Evolutionary conservation across 2,329 filamentous ascomycete species (phyloP), one percentile per base, ranked within the genome.

Genomic region (Cladosporium colombiae): DNA sequence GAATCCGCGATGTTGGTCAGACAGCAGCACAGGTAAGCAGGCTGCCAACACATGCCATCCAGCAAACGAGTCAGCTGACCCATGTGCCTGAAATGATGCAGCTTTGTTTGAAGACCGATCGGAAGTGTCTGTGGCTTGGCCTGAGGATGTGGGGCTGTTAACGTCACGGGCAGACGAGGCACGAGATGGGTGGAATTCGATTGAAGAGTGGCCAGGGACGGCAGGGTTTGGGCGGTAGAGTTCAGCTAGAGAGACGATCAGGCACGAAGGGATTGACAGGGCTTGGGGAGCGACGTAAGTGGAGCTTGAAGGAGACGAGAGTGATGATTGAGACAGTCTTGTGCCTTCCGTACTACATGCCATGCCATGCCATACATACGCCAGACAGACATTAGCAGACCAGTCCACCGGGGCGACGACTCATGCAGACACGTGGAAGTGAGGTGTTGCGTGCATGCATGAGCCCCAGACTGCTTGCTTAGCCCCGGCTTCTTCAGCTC

Each of bases 201-300:
- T 46, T 46, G n/a, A 46, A 46, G 40, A 46, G 40, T 46, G 6
- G 27, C 52, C 52, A 55, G 52, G 52, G 52, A 31, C 25, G 52
- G 52, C 52, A 55, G 27, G 52, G 52, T 33, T 33, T 29, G 2
- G 52, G 25, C 52, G 25, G 52, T n/a, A 55, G 52, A 55, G 52
- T 55, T 55, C 27, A 33, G 52, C 52, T 55, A 55, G 52, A 23
- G n/a, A 31, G 52, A 31, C 52, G 52, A 55, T 55, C 52, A 55
- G 52, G 52, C 16, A 55, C 52, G 52, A 33, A 31, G 25, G 18
- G 27, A 53, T n/a, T 53, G 25, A 53, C 27, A 53, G 50, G 52
- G 52, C 52, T 31, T 16, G 18, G 13, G 52, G 14, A 31, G 52
- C 52, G 27, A 29, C 16, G 52, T 21, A 55, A 13, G 52, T 55